Base-by-base conservation (phyloP, 2,329 filamentous ascomycete genomes). In the Fusarium udum region DNA sequence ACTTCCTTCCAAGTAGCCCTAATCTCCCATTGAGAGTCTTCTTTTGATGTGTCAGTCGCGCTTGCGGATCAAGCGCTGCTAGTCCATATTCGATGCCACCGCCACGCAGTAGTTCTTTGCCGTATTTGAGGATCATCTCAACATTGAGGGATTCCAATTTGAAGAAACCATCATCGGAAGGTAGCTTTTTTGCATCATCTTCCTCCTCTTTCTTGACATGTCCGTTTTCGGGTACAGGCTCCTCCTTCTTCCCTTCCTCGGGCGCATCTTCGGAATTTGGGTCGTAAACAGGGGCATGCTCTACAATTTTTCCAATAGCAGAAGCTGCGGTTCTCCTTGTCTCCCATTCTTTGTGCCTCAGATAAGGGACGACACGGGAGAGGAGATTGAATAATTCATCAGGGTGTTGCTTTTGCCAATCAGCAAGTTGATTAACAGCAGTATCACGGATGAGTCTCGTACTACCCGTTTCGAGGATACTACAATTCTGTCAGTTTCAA, bases 301-400 rank as follows among this genome's bases (percentile, higher is more conserved):
- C 92, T 71, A 97, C 92, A 74, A 99, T 98, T 78, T 95, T 95
- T 66, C 95, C 95, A 66, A 99, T 92, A 26, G 96, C 96, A 83
- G 95, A 97, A 76, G 95, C 95, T 52, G 97, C 93, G 61, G 96
- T 97, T 69, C 92, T 95, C 76, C 97, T 89, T 32, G 96, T 99
- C 80, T 99, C 96, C 96, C 96, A 99, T 80, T 95, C 95, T 81
- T 95, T 97, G 76, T 96, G 95, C 66, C 94, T 91, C 36, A 99
- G 88, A 82, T 98, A 99, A 2, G 96, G 95, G n/a, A 99, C 92
- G 37, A 99, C 95, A 69, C 95, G 89, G 36, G 94, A 95, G 18
- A 99, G 88, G 12, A 99, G 88, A 80, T 98, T 98, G 84, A 98
- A 98, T 3, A 99, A 87, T 82, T 99, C 97, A 84, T 99, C 95